These are phyloP conservation scores for Colletotrichum sp. DNA, from an alignment of 2,329 filamentous ascomycete genomes.

Conservation along the genomic window DNA sequence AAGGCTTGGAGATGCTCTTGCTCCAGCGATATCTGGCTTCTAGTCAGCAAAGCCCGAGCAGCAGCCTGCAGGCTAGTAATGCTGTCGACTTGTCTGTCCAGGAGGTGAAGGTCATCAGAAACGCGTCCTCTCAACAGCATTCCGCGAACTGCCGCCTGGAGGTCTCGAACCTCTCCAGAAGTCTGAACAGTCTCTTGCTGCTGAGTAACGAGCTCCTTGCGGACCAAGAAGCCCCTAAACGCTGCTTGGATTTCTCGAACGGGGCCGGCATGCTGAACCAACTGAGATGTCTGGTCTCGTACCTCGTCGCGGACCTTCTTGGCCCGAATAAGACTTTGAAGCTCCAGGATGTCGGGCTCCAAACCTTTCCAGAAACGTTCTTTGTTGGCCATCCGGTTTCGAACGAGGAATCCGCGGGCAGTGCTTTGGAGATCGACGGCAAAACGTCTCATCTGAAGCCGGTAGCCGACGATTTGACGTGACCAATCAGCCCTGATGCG, in stretches of 20 bases:
- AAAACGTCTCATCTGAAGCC: slow-evolving; percentile 82
- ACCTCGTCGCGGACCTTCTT: slow-evolving; percentile 67
- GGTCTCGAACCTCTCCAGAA: slow-evolving; percentile 56
- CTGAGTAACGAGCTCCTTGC: slow-evolving; percentile 61
- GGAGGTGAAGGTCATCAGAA: slow-evolving; percentile 55
- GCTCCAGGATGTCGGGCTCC: slow-evolving; percentile 73
- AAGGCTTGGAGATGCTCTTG: slow-evolving; percentile 56
- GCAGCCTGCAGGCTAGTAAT: slow-evolving; percentile 69
- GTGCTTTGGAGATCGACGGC: slow-evolving; percentile 81
- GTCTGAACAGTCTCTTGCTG: slow-evolving; percentile 59
- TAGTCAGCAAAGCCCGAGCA: slow-evolving; percentile 65
- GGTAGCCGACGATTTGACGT: slow-evolving; percentile 82
- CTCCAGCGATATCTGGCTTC: slow-evolving; percentile 57
- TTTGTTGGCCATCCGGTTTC: slow-evolving; percentile 65
- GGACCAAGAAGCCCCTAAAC: slow-evolving; percentile 70
- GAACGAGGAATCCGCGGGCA: slow-evolving; percentile 75
- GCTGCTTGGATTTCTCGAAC: slow-evolving; percentile 70
- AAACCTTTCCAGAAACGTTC: slow-evolving; percentile 73
- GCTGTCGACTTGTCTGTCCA: slow-evolving; percentile 55
- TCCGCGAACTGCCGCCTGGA: slow-evolving; percentile 74
- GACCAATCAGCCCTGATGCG: slow-evolving; percentile 87
- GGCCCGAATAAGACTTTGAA: slow-evolving; percentile 83
- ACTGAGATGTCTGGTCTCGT: slow-evolving; percentile 59
- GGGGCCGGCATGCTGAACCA: slow-evolving; percentile 66
- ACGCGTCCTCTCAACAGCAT: slow-evolving; percentile 65